Base-by-base conservation (phyloP, 1,284 basidiomycete species). In the Tilletia indica region DNA sequence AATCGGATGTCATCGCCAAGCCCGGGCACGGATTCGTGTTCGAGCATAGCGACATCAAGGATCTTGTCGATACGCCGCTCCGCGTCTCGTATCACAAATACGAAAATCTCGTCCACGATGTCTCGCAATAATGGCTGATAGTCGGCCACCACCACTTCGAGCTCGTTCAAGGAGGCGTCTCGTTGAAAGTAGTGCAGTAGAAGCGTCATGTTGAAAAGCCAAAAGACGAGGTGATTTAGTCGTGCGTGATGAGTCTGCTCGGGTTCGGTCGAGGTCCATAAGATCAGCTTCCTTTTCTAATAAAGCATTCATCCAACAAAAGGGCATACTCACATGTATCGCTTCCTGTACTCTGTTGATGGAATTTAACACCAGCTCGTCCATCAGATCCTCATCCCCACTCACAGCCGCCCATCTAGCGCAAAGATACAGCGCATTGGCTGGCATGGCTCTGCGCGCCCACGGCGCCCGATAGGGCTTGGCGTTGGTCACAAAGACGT, bases 11-110 rank as follows among this genome's bases (percentile, higher is more conserved):
- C 89, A 66, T 92, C 91, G 19, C 42, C 42, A 74, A 93, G 90
- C 71, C 80, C 90, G 1, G 92, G 89, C 16, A 91, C 87, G 0
- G 93, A 88, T 39, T 92, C 89, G 80, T 92, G 91, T 72, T 98
- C 94, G 71, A 99, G 87, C 70, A 99, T 86, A 0, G 93, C 89
- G 0, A 88, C 85, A 81, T 98, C 94, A 25, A 99, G 87, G 47
- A 97, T 86, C 70, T 89, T 88, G 84, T 98, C 95, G 81, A 98
- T 92, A 73, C 90, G 89, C 68, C 92, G 88, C 85, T 99, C 96
- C 5, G 92, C 91, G 74, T 93, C 91, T 67, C 96, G 92, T 77
- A 98, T 96, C 78, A 98, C 90, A 84, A 97, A 97, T 36, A 98
- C 96, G 93, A 83, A 73, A 68, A 97, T 92, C 61, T 95, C 94